Conservation (phyloP, 179 eudicot species). For the Spinacia oleracea region DNA sequence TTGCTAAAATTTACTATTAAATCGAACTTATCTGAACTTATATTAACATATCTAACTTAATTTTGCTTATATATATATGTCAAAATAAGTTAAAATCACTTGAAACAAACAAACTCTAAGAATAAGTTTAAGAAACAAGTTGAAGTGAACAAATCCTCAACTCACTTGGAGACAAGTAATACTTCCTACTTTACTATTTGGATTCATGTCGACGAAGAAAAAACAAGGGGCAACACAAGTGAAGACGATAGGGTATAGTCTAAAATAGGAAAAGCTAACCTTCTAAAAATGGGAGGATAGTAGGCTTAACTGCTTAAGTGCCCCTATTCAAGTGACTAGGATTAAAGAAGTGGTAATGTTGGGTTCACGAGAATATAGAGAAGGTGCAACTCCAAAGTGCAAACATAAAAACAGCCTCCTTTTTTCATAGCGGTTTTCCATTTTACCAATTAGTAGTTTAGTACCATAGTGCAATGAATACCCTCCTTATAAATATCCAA, state of each 20-base stretch:
- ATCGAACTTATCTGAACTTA: no score
- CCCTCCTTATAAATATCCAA: constrained; percentile 15
- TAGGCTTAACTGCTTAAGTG: not conserved
- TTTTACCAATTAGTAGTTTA: no score
- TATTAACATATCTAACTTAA: no score
- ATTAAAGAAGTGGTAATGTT: no score
- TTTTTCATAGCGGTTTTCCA: constrained; percentile 1
- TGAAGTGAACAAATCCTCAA: not conserved
- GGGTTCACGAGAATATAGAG: constrained; percentile 10
- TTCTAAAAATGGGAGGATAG: not conserved
- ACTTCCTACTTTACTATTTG: not conserved
- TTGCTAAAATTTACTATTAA: no score
- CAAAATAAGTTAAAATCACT: no score
- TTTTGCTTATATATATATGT: no score
- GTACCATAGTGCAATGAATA: not conserved
- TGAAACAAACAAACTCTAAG: no score
- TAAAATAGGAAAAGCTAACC: not conserved
- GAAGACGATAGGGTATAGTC: not conserved
- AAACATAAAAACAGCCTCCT: not conserved
- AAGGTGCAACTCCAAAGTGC: not conserved
- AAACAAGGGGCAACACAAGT: no score
- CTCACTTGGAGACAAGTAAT: not conserved
- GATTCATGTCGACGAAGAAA: not conserved
- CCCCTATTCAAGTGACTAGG: not conserved
- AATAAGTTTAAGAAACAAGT: no score